Conservation (phyloP, 331 rosid genomes). For the Rhamnella rubrinervis region DNA sequence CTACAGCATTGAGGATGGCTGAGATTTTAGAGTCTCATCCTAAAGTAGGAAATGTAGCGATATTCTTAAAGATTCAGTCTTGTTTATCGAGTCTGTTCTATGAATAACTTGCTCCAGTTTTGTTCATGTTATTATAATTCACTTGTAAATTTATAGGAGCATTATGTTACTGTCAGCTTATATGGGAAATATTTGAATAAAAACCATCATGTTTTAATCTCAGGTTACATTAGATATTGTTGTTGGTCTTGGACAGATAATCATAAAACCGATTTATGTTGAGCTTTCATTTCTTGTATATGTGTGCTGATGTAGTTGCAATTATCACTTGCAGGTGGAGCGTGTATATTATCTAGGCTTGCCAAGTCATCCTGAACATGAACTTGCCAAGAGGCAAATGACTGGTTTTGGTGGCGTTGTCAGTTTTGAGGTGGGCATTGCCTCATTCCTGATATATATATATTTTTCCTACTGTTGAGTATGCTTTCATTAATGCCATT, state of each 20-base stretch:
- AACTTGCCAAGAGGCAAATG: slow-evolving; percentile 85
- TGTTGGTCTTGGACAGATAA: neutral
- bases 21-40: slow-evolving; percentile 88
- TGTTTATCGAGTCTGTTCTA: slow-evolving; percentile 1
- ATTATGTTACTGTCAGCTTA: neutral
- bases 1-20: slow-evolving; percentile 68
- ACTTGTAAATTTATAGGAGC: neutral
- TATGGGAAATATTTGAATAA: no score
- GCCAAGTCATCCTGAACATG: slow-evolving; percentile 80
- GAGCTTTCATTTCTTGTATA: slow-evolving; percentile 6
- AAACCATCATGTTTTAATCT: no score
- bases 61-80: neutral
- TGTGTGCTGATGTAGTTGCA: slow-evolving; percentile 18
- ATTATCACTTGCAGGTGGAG: slow-evolving; percentile 49
- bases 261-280: neutral
- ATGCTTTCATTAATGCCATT: neutral
- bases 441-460: neutral
- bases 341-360: slow-evolving; percentile 81
- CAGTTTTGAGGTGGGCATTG: slow-evolving; percentile 67
- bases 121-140: neutral
- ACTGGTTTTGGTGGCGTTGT: slow-evolving; percentile 94
- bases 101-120: neutral
- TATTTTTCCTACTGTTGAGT: neutral
- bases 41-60: slow-evolving; percentile 45
- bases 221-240: neutral